Percentiles rank a stretch among this genome's conserved stretches.
Evolutionary conservation across 352 stramenopile genomes (phyloP).

Genomic region (Globisporangium lucens): DNA sequence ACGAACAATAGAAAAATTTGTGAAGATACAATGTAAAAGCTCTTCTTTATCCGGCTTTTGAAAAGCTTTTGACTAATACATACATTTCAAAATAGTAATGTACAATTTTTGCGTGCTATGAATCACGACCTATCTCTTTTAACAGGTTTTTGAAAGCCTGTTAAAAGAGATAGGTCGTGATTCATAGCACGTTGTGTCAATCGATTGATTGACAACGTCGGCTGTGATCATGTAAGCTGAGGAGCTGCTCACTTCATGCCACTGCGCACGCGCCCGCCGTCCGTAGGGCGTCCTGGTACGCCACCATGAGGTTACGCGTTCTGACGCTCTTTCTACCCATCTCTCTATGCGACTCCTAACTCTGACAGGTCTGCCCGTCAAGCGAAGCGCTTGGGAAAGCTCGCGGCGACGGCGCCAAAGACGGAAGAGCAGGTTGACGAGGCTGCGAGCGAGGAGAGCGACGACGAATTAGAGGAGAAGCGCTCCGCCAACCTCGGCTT

Average conservation of each 20-base stretch:
- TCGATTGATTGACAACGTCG: not conserved
- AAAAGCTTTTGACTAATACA: too few relatives aligned
- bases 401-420: constrained; percentile 46
- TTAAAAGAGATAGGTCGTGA: too few relatives aligned
- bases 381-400: constrained; percentile 58
- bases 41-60: too few relatives aligned
- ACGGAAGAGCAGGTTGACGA: constrained; percentile 14
- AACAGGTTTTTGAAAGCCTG: too few relatives aligned
- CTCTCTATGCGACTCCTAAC: not conserved
- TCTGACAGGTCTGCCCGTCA: constrained; percentile 69
- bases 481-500: constrained; percentile 55
- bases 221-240: not conserved
- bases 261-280: not conserved
- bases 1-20: too few relatives aligned
- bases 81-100: too few relatives aligned
- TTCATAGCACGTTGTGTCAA: not conserved
- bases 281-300: not conserved
- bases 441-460: constrained; percentile 20
- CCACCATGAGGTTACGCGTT: not conserved
- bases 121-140: too few relatives aligned
- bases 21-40: too few relatives aligned
- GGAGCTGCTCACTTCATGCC: not conserved
- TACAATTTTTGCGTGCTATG: too few relatives aligned
- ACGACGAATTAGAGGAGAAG: constrained; percentile 55
- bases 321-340: too few relatives aligned